Percentiles rank a stretch among this genome's conserved stretches.
Evolutionary conservation across 1,284 basidiomycete species (phyloP).

Genomic region (Rhodotorula sp.): DNA sequence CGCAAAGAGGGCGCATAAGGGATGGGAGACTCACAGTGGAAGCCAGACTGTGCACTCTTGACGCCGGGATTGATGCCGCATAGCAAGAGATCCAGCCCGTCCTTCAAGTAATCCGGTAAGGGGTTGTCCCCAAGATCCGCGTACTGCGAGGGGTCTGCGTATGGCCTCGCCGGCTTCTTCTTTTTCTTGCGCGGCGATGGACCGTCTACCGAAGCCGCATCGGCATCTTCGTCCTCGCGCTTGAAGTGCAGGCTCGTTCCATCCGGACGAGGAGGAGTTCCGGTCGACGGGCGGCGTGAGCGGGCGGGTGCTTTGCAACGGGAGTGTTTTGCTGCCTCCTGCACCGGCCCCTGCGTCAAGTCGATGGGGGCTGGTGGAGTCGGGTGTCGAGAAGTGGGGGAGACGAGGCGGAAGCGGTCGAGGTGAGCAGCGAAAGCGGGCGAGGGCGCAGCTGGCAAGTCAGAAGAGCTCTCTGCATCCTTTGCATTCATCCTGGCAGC

Average conservation of each 20-base stretch:
- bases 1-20: not conserved
- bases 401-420: not conserved
- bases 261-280: slow-evolving; percentile 10
- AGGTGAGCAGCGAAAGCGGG: not conserved
- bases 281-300: not conserved
- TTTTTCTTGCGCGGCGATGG: slow-evolving; percentile 18
- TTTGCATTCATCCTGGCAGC: too few relatives aligned
- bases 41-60: slow-evolving; percentile 61
- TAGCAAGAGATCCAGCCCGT: slow-evolving; percentile 49
- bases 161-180: slow-evolving; percentile 44
- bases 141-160: slow-evolving; percentile 49
- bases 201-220: not conserved
- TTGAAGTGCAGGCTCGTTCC: slow-evolving; percentile 6
- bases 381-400: not conserved
- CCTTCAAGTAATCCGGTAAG: slow-evolving; percentile 52
- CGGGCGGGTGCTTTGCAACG: not conserved
- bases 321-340: not conserved
- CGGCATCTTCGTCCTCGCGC: not conserved
- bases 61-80: slow-evolving; percentile 42
- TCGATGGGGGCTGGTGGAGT: not conserved
- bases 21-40: slow-evolving; percentile 57
- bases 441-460: not conserved
- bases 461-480: not conserved
- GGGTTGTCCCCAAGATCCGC: slow-evolving; percentile 45
- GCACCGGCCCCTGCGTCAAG: not conserved